Evolutionary conservation across 257 asterid species (phyloP).

Genomic region (Nicotiana noctiflora): DNA sequence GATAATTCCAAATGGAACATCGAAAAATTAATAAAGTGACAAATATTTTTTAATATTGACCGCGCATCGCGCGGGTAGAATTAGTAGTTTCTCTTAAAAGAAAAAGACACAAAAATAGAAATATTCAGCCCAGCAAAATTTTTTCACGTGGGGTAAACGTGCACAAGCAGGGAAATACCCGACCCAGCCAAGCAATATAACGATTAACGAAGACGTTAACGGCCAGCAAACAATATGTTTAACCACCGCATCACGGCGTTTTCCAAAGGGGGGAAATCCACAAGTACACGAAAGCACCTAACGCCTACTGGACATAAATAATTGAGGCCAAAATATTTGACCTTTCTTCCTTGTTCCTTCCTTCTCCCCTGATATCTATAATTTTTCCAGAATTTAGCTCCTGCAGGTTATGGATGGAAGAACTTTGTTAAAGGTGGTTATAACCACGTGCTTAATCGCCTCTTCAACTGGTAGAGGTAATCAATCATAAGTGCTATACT

Average conservation of each 20-base stretch:
- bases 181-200: too few relatives aligned
- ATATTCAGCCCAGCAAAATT: too few relatives aligned
- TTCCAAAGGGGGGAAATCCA: background rate
- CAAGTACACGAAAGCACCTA: background rate
- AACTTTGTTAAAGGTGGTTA: slow-evolving; percentile 19
- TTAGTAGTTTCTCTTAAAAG: too few relatives aligned
- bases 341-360: background rate
- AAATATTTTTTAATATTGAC: too few relatives aligned
- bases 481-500: background rate
- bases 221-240: background rate
- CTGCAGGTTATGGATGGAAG: slow-evolving; percentile 20
- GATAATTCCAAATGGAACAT: too few relatives aligned
- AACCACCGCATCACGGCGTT: background rate
- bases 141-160: too few relatives aligned
- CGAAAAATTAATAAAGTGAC: too few relatives aligned
- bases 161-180: too few relatives aligned
- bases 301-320: background rate
- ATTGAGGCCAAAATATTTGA: background rate
- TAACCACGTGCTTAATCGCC: slow-evolving; percentile 16
- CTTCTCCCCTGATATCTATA: background rate
- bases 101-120: too few relatives aligned
- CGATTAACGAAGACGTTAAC: background rate
- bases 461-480: slow-evolving; percentile 34
- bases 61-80: too few relatives aligned
- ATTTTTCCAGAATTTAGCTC: background rate